phyloP scores from a whole-genome alignment of 169 alveolate genomes.

The Cryptosporidium muris region DNA sequence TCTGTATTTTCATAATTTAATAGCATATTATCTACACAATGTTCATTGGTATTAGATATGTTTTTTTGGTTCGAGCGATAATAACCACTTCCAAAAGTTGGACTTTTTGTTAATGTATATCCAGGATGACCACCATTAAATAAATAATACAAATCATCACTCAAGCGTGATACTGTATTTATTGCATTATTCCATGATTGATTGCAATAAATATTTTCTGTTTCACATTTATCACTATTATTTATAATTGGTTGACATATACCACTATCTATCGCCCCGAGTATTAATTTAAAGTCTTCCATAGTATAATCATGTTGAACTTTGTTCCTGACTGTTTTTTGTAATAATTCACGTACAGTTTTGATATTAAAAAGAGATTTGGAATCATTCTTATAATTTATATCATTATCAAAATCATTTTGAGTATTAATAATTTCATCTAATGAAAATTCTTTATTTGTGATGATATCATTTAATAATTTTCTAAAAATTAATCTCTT shows the following conservation, averaged over 20 bases:
- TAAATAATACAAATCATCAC: constrained; percentile 49
- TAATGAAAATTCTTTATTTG: too few relatives aligned
- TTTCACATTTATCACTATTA: not conserved
- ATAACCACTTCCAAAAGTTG: constrained; percentile 39
- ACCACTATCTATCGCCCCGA: too few relatives aligned
- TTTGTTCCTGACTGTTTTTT: constrained; percentile 38
- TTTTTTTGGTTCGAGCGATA: constrained; percentile 18
- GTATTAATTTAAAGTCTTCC: constrained; percentile 9
- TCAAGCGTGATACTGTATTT: constrained; percentile 30
- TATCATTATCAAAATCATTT: not conserved
- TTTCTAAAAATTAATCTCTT: too few relatives aligned
- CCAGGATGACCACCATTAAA: constrained; percentile 63
- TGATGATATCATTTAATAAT: too few relatives aligned
- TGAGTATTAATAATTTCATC: not conserved
- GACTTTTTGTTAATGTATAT: constrained; percentile 8
- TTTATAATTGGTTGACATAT: constrained; percentile 1
- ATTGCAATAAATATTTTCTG: not conserved
- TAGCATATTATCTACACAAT: not conserved
- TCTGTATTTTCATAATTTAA: constrained; percentile 31
- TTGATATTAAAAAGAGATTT: constrained; percentile 18
- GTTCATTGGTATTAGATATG: not conserved
- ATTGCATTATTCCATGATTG: constrained; percentile 8
- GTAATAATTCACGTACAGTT: constrained; percentile 35
- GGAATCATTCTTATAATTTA: not conserved
- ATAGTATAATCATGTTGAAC: constrained; percentile 3